These are phyloP conservation scores for Yamadazyma laniorum DNA, from an alignment of 805 yeast genomes.

Conservation along the genomic window DNA sequence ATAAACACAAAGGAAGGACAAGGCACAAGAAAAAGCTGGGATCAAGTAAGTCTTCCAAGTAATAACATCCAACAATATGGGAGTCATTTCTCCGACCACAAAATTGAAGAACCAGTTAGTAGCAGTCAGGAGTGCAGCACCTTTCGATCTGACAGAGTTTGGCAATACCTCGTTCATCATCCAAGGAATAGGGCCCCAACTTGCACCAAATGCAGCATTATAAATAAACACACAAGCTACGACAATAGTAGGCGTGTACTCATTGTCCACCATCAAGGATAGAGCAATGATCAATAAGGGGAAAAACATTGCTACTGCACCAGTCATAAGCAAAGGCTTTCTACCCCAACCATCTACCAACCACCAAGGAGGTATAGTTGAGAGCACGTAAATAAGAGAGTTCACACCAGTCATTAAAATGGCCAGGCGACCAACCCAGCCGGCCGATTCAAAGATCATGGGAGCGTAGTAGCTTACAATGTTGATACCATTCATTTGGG, in stretches of 20 bases:
- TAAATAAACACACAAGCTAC: conserved; percentile 74
- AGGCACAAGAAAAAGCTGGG: conserved; percentile 74
- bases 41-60: conserved; percentile 79
- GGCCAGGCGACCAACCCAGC: conserved; percentile 88
- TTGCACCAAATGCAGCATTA: conserved; percentile 82
- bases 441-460: conserved; percentile 89
- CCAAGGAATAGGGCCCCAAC: conserved; percentile 98
- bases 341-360: conserved; percentile 91
- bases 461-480: conserved; percentile 94
- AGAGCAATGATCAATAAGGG: conserved; percentile 65
- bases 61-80: conserved; percentile 72
- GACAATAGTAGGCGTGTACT: conserved; percentile 63
- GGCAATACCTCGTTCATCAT: conserved; percentile 87
- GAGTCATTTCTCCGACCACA: conserved; percentile 89
- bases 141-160: conserved; percentile 78
- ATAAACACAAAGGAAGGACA: conserved; percentile 72
- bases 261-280: conserved; percentile 36
- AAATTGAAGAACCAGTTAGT: conserved; percentile 93
- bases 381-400: conserved; percentile 38
- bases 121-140: conserved; percentile 88
- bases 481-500: conserved; percentile 91
- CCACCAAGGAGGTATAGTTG: conserved; percentile 89
- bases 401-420: conserved; percentile 84
- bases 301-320: conserved; percentile 76
- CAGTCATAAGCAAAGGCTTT: conserved; percentile 75